Percentiles rank a stretch among this genome's conserved stretches.
These are phyloP conservation scores for Solanum tarapatanum DNA, from an alignment of 257 asterid species.

Conservation along the genomic window DNA sequence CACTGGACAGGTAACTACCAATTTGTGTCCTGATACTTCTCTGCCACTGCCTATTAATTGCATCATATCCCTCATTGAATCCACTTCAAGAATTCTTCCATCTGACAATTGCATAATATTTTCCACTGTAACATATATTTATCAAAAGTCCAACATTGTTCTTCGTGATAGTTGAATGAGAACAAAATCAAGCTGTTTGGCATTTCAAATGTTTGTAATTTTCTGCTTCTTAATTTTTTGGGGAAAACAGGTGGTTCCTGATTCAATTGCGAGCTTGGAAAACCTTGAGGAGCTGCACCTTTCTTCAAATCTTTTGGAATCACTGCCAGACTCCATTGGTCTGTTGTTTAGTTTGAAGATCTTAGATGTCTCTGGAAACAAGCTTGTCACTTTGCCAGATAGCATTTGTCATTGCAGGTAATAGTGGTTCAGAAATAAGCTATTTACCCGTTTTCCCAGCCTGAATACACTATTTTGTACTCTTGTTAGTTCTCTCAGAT, in stretches of 20 bases:
- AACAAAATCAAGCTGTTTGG: not conserved
- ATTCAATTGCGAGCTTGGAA: conserved; percentile 61
- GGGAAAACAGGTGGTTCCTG: conserved; percentile 54
- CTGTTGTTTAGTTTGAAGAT: conserved; percentile 47
- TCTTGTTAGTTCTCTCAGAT: not conserved
- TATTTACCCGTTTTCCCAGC: not conserved
- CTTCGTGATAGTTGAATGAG: not conserved
- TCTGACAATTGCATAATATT: not conserved
- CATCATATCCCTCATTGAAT: not conserved
- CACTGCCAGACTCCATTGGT: conserved; percentile 72
- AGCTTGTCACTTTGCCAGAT: conserved; percentile 67
- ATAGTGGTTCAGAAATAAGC: not conserved
- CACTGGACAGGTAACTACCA: not conserved
- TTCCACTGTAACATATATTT: not conserved
- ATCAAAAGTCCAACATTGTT: not conserved
- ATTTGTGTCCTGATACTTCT: not conserved
- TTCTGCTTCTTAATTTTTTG: not conserved
- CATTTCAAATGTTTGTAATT: not conserved
- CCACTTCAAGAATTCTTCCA: not conserved
- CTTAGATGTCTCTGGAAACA: conserved; percentile 68
- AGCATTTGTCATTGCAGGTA: conserved; percentile 88
- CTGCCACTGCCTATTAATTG: not conserved
- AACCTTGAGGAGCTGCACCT: conserved; percentile 75
- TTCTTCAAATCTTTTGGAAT: conserved; percentile 54
- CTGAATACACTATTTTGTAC: not conserved